Evolutionary conservation across 306 rosid genomes (phyloP).

Genomic region (Cucumis sativus): Cucumber_9930_V3 NC_026659.2:31012001-31012500

Average conservation of each 20-base stretch:
- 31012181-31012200: slow-evolving; percentile 82
- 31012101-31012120: neutral
- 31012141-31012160: slow-evolving; percentile 5
- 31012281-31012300: slow-evolving; percentile 87
- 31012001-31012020: neutral
- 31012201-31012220: slow-evolving; percentile 79
- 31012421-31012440: slow-evolving; percentile 96
- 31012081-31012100: neutral
- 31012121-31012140: neutral
- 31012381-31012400: slow-evolving; percentile 10
- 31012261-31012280: slow-evolving; percentile 58
- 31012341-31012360: slow-evolving; percentile 1
- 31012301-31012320: slow-evolving; percentile 98
- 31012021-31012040: neutral
- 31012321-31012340: slow-evolving; percentile 17
- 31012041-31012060: neutral
- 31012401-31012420: slow-evolving; percentile 95
- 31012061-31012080: neutral
- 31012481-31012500: neutral
- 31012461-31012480: slow-evolving; percentile 70
- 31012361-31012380: slow-evolving; percentile 6
- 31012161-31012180: slow-evolving; percentile 55
- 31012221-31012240: slow-evolving; percentile 79
- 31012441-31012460: slow-evolving; percentile 65
- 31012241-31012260: slow-evolving; percentile 38